Conservation (phyloP, 805 yeast genomes). For the Candida succiphila region DNA sequence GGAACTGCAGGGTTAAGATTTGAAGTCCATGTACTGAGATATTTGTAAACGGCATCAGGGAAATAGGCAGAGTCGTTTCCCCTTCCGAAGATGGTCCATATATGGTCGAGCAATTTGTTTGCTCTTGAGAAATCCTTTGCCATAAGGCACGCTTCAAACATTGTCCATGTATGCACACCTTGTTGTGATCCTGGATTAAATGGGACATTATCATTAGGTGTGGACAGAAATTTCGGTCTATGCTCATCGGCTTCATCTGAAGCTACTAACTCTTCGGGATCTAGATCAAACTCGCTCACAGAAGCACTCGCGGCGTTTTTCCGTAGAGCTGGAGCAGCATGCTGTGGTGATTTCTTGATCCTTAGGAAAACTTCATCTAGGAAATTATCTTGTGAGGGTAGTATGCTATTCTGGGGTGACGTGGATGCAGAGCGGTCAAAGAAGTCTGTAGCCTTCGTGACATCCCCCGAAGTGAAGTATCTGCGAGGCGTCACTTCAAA, state of each 20-base stretch:
- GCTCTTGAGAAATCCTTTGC: conserved; percentile 64
- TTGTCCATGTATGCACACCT: conserved; percentile 39
- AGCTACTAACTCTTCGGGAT: not conserved
- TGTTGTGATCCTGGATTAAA: not conserved
- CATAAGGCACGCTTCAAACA: conserved; percentile 69
- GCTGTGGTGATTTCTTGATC: too few relatives aligned
- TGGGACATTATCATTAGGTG: not conserved
- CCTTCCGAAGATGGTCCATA: conserved; percentile 35
- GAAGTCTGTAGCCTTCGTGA: too few relatives aligned
- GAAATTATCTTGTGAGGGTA: too few relatives aligned
- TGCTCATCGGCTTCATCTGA: not conserved
- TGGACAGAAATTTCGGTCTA: not conserved
- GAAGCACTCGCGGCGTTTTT: too few relatives aligned
- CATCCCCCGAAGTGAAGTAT: too few relatives aligned
- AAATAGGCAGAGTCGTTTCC: conserved; percentile 28
- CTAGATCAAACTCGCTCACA: not conserved
- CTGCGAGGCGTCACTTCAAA: too few relatives aligned
- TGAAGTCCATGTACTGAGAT: conserved; percentile 30
- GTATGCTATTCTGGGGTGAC: too few relatives aligned
- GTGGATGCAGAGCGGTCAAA: too few relatives aligned
- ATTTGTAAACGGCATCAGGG: conserved; percentile 60
- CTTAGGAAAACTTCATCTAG: too few relatives aligned
- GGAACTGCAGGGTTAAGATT: not conserved
- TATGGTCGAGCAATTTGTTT: conserved; percentile 50
- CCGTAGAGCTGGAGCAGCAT: too few relatives aligned